Evolutionary conservation across 2,329 filamentous ascomycete species (phyloP).

Genomic region (Lachnellula subtilissima): DNA sequence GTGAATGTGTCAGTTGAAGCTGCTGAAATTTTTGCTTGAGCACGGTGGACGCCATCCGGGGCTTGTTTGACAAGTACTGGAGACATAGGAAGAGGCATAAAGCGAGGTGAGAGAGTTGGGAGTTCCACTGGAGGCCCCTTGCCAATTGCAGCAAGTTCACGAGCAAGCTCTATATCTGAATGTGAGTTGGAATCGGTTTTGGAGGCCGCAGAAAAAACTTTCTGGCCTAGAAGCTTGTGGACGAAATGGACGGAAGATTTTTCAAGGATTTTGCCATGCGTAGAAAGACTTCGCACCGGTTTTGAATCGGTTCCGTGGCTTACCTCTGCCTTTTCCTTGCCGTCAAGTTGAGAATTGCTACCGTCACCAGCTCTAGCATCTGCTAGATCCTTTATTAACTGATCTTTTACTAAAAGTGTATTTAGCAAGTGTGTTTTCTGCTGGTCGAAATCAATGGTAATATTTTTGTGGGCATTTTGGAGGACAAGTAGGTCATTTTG

Average conservation of each 20-base stretch:
- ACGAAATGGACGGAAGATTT: background rate
- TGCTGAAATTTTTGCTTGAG: background rate
- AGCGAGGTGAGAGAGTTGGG: constrained; percentile 2
- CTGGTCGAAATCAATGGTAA: constrained; percentile 49
- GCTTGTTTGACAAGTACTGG: background rate
- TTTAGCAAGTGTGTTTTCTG: constrained; percentile 57
- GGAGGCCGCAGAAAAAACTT: background rate
- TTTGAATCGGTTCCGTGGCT: constrained; percentile 28
- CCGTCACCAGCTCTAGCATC: constrained; percentile 21
- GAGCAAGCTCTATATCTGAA: background rate
- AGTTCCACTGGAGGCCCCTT: background rate
- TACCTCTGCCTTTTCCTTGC: constrained; percentile 46
- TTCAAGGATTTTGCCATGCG: background rate
- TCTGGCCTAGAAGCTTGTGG: background rate
- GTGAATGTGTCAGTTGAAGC: constrained; percentile 18
- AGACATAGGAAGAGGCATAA: constrained; percentile 3
- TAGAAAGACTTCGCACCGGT: background rate
- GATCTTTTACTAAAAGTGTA: constrained; percentile 56
- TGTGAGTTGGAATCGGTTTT: too few species aligned
- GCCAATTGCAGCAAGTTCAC: constrained; percentile 11
- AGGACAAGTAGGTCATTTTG: constrained; percentile 53
- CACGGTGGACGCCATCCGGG: background rate
- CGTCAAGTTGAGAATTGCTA: background rate
- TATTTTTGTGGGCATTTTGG: constrained; percentile 45
- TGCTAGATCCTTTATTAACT: constrained; percentile 49